Percentiles rank a stretch among this genome's conserved stretches.
Conservation (phyloP, 306 rosid species). For the Vachellia pachyceras region DNA sequence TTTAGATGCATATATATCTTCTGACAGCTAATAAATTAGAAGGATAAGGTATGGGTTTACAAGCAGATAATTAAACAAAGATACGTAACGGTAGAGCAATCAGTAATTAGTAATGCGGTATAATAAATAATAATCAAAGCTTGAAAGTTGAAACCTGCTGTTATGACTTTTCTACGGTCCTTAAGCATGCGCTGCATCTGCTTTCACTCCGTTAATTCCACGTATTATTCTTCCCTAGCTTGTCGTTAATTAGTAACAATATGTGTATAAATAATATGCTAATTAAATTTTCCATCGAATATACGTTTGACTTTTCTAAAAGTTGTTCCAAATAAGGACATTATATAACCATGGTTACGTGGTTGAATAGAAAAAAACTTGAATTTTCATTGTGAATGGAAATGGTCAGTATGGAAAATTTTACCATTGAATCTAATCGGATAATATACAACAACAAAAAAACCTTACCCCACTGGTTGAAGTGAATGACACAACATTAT, state of each 20-base stretch:
- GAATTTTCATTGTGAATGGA: background rate
- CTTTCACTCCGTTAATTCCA: background rate
- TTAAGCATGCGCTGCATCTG: background rate
- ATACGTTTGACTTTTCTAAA: too few relatives aligned
- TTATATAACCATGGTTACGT: too few relatives aligned
- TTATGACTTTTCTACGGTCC: slow-evolving; percentile 40
- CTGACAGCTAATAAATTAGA: slow-evolving; percentile 3
- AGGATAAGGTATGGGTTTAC: background rate
- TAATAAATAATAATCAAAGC: background rate
- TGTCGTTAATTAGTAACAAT: background rate
- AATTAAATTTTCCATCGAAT: too few relatives aligned
- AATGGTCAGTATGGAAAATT: too few relatives aligned
- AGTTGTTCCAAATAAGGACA: too few relatives aligned
- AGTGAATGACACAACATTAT: too few relatives aligned
- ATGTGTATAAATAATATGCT: too few relatives aligned
- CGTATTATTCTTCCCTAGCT: background rate
- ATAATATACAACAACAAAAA: too few relatives aligned
- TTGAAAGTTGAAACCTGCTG: slow-evolving; percentile 15
- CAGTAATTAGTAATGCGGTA: too few relatives aligned
- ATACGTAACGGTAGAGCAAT: background rate
- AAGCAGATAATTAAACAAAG: background rate
- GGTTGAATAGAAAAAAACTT: background rate
- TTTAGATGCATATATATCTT: slow-evolving; percentile 32
- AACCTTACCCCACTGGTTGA: too few relatives aligned
- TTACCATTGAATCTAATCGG: too few relatives aligned